Evolutionary conservation across 129 eudicot genomes (phyloP).

Genomic region (Lactuca saligna): DNA sequence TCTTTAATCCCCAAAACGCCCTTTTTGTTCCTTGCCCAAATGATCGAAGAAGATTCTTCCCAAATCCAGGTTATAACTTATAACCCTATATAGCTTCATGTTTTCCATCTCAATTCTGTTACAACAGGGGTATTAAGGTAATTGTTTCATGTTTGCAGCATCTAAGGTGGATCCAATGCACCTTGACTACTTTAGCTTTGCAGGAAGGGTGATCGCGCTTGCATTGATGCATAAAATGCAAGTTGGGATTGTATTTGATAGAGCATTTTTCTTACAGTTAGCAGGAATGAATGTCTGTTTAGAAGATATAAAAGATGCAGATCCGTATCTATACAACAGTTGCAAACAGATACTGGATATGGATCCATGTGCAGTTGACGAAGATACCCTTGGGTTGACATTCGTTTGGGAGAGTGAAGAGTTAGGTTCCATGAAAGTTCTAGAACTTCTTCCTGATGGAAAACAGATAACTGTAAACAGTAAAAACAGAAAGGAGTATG

Average conservation of each 20-base stretch:
- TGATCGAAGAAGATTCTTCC: slow-evolving; percentile 85
- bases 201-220: slow-evolving; percentile 76
- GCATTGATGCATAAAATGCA: slow-evolving; percentile 88
- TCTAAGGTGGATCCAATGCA: slow-evolving; percentile 80
- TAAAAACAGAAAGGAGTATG: slow-evolving; percentile 64
- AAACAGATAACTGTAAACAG: slow-evolving; percentile 58
- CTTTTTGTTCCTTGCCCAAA: slow-evolving; percentile 78
- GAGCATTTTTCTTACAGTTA: slow-evolving; percentile 66
- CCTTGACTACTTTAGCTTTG: slow-evolving; percentile 63
- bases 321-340: slow-evolving; percentile 71
- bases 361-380: slow-evolving; percentile 71
- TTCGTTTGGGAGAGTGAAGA: slow-evolving; percentile 64
- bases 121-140: slow-evolving; percentile 1
- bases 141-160: slow-evolving; percentile 44
- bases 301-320: slow-evolving; percentile 77
- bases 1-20: slow-evolving; percentile 82
- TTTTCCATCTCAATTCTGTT: background rate
- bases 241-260: slow-evolving; percentile 74
- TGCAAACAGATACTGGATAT: slow-evolving; percentile 76
- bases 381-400: slow-evolving; percentile 73
- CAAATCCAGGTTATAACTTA: slow-evolving; percentile 65
- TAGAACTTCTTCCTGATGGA: slow-evolving; percentile 74
- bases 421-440: slow-evolving; percentile 62
- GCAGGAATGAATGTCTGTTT: slow-evolving; percentile 52
- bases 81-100: background rate